These are phyloP conservation scores for Colletotrichum australisinense DNA, from an alignment of 2,329 filamentous ascomycete genomes.

Conservation along the genomic window DNA sequence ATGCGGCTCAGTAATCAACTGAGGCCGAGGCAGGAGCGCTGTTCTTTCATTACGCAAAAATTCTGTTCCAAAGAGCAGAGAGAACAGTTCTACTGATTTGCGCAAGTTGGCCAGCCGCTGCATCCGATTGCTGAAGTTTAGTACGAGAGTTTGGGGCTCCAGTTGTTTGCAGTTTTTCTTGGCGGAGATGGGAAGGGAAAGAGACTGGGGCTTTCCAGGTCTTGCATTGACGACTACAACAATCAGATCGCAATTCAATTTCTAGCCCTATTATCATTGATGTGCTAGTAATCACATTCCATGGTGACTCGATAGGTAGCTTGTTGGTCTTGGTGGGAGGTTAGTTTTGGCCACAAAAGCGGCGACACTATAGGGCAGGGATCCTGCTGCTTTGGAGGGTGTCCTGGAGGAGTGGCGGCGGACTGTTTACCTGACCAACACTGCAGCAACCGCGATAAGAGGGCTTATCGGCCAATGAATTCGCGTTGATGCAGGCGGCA, in stretches of 20 bases:
- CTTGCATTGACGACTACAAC: neutral
- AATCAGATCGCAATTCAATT: neutral
- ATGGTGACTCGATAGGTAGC: neutral
- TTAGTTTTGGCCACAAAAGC: slow-evolving; percentile 4
- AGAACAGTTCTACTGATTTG: no score
- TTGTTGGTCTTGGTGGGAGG: neutral
- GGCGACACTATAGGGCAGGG: neutral
- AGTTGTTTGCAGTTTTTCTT: no score
- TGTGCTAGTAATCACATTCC: neutral
- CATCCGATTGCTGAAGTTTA: no score
- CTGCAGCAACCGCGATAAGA: slow-evolving; percentile 33
- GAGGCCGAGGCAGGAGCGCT: neutral
- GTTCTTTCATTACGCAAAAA: no score
- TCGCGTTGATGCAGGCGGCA: slow-evolving; percentile 8
- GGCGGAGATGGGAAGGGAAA: no score
- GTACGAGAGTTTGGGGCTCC: no score
- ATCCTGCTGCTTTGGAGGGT: slow-evolving; percentile 14
- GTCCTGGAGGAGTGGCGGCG: neutral
- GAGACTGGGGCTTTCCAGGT: no score
- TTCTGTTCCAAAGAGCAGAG: no score
- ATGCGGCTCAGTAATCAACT: neutral
- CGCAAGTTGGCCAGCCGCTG: no score
- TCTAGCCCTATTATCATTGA: neutral
- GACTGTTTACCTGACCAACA: slow-evolving; percentile 27
- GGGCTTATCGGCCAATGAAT: slow-evolving; percentile 34